These are phyloP conservation scores for Starmerella sp. DNA, from an alignment of 805 yeast species.

Conservation along the genomic window DNA sequence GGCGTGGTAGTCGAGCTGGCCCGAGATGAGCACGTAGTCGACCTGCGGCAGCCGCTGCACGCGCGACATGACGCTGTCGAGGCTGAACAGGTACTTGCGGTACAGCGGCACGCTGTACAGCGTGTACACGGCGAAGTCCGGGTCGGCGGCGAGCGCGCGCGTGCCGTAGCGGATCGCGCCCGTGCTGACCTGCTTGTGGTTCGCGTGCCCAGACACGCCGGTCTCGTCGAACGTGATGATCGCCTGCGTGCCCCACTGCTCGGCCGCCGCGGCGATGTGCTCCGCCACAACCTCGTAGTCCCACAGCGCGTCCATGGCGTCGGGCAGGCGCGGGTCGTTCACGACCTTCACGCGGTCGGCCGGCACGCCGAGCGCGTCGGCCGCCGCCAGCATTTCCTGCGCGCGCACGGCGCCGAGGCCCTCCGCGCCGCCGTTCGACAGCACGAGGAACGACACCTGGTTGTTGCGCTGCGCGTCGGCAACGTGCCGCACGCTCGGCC, in stretches of 20 bases:
- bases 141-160: constrained; percentile 5
- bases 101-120: constrained; percentile 29
- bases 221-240: constrained; percentile 66
- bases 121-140: constrained; percentile 22
- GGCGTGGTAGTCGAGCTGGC: constrained; percentile 24
- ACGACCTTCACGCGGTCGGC: constrained; percentile 36
- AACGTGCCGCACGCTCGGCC: constrained; percentile 59
- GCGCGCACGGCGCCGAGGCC: constrained; percentile 57
- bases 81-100: constrained; percentile 30
- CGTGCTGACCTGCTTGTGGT: constrained; percentile 42
- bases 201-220: constrained; percentile 84
- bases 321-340: constrained; percentile 42
- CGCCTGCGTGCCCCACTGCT: constrained; percentile 27
- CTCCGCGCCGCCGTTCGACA: constrained; percentile 67
- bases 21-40: constrained; percentile 17
- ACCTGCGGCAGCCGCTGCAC: constrained; percentile 10
- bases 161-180: constrained; percentile 20
- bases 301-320: constrained; percentile 65
- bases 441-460: constrained; percentile 48
- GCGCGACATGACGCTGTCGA: constrained; percentile 28
- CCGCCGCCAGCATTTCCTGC: constrained; percentile 48
- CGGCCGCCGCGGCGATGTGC: constrained; percentile 29
- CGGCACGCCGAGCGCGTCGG: constrained; percentile 42
- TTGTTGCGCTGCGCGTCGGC: constrained; percentile 40
- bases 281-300: constrained; percentile 34